These are phyloP conservation scores for Pyrus communis DNA, from an alignment of 306 rosid genomes.

Conservation along the genomic window DNA sequence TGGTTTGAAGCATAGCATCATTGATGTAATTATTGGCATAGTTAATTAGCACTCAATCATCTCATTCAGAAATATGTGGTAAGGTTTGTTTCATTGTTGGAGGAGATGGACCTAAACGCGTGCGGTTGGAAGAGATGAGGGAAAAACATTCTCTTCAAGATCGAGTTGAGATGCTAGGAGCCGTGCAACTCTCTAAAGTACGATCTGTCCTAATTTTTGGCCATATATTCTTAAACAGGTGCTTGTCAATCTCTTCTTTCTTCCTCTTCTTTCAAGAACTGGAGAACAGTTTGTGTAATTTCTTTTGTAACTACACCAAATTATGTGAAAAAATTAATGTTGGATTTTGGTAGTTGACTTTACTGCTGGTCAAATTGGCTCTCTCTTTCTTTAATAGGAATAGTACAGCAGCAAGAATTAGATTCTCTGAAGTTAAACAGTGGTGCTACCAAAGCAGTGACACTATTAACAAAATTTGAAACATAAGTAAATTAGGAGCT, in stretches of 20 bases:
- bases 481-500: background rate
- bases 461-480: background rate
- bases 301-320: background rate
- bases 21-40: background rate
- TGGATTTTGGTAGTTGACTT: background rate
- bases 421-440: background rate
- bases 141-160: slow-evolving; percentile 92
- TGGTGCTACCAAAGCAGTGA: no score
- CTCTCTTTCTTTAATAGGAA: background rate
- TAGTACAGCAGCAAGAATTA: background rate
- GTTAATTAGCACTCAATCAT: slow-evolving; percentile 7
- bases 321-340: background rate
- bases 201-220: slow-evolving; percentile 70
- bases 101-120: slow-evolving; percentile 93
- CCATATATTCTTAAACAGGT: slow-evolving; percentile 93
- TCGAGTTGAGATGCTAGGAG: slow-evolving; percentile 91
- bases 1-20: background rate
- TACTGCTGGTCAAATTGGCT: background rate
- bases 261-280: background rate
- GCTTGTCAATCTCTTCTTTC: background rate
- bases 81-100: slow-evolving; percentile 88
- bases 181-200: slow-evolving; percentile 77
- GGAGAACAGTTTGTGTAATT: no score
- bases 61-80: slow-evolving; percentile 20
- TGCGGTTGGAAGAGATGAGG: slow-evolving; percentile 93